Conservation (phyloP, 2,329 filamentous ascomycete species). For the Arthrobotrys entomopaga region DNA sequence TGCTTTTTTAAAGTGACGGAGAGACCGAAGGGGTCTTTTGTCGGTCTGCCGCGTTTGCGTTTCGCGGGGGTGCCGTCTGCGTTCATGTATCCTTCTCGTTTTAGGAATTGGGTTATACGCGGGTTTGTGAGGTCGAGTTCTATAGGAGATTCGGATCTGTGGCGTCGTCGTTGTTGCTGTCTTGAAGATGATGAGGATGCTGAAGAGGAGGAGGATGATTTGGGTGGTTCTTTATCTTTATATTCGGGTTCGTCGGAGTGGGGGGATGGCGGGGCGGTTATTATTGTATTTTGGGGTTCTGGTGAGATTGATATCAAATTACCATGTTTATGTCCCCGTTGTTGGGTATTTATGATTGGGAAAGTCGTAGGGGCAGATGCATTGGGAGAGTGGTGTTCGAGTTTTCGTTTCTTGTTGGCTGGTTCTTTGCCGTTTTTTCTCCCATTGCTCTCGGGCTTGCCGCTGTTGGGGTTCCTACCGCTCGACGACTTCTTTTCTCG, state of each 20-base stretch:
- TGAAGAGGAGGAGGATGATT: neutral
- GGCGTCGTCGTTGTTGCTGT: neutral
- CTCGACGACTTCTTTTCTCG: neutral
- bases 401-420: neutral
- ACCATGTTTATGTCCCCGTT: neutral
- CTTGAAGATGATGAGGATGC: neutral
- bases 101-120: conserved; percentile 35
- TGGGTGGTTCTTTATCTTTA: neutral
- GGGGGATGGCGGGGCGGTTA: neutral
- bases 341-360: neutral
- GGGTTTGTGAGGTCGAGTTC: conserved; percentile 50
- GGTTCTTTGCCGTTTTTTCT: conserved; percentile 15
- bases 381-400: neutral
- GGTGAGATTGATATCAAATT: neutral
- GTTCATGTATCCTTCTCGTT: conserved; percentile 51
- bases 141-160: conserved; percentile 23
- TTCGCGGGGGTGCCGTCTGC: conserved; percentile 48
- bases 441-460: neutral
- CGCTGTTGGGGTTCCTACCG: neutral
- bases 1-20: conserved; percentile 51
- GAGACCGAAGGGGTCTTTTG: conserved; percentile 51
- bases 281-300: neutral
- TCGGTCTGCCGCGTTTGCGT: conserved; percentile 36
- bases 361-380: no score
- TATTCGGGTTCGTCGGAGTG: neutral